Evolutionary conservation across 176 grass and related monocot genomes (phyloP).

Genomic region (Tillandsia fasciculata): DNA sequence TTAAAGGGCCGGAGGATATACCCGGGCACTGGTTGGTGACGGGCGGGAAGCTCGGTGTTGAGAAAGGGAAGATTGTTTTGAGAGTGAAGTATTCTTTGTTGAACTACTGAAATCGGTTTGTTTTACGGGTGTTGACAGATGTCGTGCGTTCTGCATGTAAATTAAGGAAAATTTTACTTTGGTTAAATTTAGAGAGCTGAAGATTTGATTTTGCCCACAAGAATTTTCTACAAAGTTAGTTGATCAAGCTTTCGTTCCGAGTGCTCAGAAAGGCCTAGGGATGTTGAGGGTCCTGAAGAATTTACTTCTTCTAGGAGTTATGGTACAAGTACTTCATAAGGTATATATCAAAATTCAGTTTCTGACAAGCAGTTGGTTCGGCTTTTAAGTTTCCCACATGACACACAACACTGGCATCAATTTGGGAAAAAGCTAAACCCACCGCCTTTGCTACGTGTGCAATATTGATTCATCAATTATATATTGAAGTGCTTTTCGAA

Average conservation of each 20-base stretch:
- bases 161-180: constrained; percentile 2
- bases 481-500: no score
- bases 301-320: no score
- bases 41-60: constrained; percentile 48
- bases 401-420: no score
- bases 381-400: no score
- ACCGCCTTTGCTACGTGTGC: no score
- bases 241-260: not conserved
- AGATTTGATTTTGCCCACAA: not conserved
- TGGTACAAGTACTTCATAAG: no score
- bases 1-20: constrained; percentile 45
- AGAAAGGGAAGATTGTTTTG: constrained; percentile 52
- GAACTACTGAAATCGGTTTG: constrained; percentile 29
- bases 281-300: not conserved
- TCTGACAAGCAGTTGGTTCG: no score
- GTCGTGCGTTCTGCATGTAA: not conserved
- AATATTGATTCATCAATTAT: no score
- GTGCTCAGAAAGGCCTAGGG: not conserved
- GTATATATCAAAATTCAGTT: no score
- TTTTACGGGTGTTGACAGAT: not conserved
- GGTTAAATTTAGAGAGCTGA: not conserved
- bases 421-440: no score
- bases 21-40: constrained; percentile 68
- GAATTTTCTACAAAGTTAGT: not conserved
- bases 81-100: constrained; percentile 63